Base-by-base conservation (phyloP, 495 filamentous ascomycete genomes). In the Achaetomiella virescens region DNA sequence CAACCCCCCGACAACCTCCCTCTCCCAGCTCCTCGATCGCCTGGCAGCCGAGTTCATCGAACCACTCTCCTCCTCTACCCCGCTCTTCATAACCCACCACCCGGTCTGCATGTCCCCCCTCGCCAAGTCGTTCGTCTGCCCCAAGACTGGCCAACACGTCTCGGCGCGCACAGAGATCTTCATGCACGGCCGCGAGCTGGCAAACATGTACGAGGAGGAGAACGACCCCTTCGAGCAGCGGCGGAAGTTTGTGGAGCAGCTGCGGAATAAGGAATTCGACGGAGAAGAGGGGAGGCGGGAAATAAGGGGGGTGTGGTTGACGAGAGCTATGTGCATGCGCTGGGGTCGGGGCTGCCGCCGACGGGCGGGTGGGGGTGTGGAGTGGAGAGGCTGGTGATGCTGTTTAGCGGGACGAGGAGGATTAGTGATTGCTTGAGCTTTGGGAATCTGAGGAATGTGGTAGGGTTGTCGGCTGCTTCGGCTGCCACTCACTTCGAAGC, bases 191-290 rank as follows among this genome's bases (percentile, higher is more conserved):
- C 77, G 78, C 43, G 93, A 98, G 64, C 72, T 95, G 31, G 88
- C 92, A 9, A 98, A 98, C 68, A 89, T 87, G 64, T 98, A 98
- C 74, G 93, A 98, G 72, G 93, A 98, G 72, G 93, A 98, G 71
- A 98, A 97, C 70, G 88, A 88, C 42, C 95, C 93, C 0, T 84
- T 84, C 27, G 88, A 86, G 55, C 93, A 98, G 69, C 78, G 89
- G 21, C 76, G 83, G 49, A 98, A 97, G 68, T 92, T 98, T 52
- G 48, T 71, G 24, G 63, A 72, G n/a, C 20, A n/a, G 35, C 12
- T 3, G 37, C 5, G 24, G 50, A 56, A 81, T 3, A 67, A 71
- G 27, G 22, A 31, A 9, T 31, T 31, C 29, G 46, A 41, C 22
- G 18, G 50, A 52, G 15, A 27, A 14, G 54, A 41, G 1, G 56